Percentiles rank a stretch among this genome's conserved stretches.
phyloP scores from a whole-genome alignment of 2,329 filamentous ascomycete species.

The Hymenoscyphus salicellus region DNA sequence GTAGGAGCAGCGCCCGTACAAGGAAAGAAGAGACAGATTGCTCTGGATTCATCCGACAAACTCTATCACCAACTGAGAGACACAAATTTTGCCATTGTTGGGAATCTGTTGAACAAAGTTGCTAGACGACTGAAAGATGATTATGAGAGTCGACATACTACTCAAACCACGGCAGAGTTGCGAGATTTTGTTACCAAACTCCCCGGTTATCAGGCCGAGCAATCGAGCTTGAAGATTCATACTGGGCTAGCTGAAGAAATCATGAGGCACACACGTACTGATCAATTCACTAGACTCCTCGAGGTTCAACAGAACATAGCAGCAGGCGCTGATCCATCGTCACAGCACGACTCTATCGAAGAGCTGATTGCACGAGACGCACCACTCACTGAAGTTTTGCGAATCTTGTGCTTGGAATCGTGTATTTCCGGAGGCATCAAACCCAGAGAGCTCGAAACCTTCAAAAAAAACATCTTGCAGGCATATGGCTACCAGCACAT shows the following conservation, averaged over 20 bases:
- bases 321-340: conserved; percentile 81
- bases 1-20: conserved; percentile 55
- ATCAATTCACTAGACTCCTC: conserved; percentile 81
- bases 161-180: conserved; percentile 85
- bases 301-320: conserved; percentile 96
- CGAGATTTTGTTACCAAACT: conserved; percentile 94
- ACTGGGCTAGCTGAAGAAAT: conserved; percentile 92
- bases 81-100: conserved; percentile 93
- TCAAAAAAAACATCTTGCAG: conserved; percentile 82
- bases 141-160: conserved; percentile 81
- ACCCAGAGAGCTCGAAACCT: conserved; percentile 81
- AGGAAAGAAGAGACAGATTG: conserved; percentile 80
- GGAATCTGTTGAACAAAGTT: conserved; percentile 82
- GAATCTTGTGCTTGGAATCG: conserved; percentile 86
- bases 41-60: conserved; percentile 84
- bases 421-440: conserved; percentile 86
- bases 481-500: conserved; percentile 95
- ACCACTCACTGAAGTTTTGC: conserved; percentile 75
- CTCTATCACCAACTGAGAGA: conserved; percentile 85
- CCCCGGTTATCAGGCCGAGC: conserved; percentile 87
- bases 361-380: conserved; percentile 90
- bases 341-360: conserved; percentile 86
- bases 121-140: conserved; percentile 82
- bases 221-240: conserved; percentile 87
- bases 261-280: conserved; percentile 85